Evolutionary conservation across 2,329 filamentous ascomycete species (phyloP).

Genomic region (Colletotrichum brevisporum): DNA sequence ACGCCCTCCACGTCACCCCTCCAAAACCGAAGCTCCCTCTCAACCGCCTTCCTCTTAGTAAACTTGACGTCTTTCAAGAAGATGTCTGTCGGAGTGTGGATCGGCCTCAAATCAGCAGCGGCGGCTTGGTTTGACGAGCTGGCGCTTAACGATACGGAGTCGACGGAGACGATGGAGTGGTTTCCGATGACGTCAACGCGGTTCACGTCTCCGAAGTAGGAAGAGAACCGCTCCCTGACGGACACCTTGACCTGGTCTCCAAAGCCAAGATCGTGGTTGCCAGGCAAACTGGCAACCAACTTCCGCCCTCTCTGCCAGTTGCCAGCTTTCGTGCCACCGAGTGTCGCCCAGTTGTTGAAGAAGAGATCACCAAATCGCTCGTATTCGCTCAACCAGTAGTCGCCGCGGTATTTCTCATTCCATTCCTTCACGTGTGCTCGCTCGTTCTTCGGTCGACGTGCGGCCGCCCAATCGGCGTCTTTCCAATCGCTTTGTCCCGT

Average conservation of each 20-base stretch:
- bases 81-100: slow-evolving; percentile 82
- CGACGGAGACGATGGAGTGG: slow-evolving; percentile 93
- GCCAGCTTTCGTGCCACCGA: slow-evolving; percentile 67
- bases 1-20: slow-evolving; percentile 71
- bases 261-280: slow-evolving; percentile 96
- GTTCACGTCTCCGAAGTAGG: slow-evolving; percentile 93
- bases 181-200: slow-evolving; percentile 93
- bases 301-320: slow-evolving; percentile 78
- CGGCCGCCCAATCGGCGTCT: slow-evolving; percentile 71
- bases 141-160: slow-evolving; percentile 90
- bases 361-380: slow-evolving; percentile 89
- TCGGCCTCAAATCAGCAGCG: slow-evolving; percentile 68
- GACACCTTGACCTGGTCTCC: slow-evolving; percentile 85
- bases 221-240: slow-evolving; percentile 86
- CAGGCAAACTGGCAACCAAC: slow-evolving; percentile 87
- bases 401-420: slow-evolving; percentile 82
- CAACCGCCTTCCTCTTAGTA: slow-evolving; percentile 76
- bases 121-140: slow-evolving; percentile 65
- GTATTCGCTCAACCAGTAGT: slow-evolving; percentile 91
- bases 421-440: slow-evolving; percentile 72
- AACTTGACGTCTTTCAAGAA: slow-evolving; percentile 80
- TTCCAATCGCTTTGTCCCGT: slow-evolving; percentile 73
- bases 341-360: slow-evolving; percentile 74
- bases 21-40: slow-evolving; percentile 76
- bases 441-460: slow-evolving; percentile 66